Conservation (phyloP, 2,329 filamentous ascomycete genomes). For the Fusarium sp. region DNA sequence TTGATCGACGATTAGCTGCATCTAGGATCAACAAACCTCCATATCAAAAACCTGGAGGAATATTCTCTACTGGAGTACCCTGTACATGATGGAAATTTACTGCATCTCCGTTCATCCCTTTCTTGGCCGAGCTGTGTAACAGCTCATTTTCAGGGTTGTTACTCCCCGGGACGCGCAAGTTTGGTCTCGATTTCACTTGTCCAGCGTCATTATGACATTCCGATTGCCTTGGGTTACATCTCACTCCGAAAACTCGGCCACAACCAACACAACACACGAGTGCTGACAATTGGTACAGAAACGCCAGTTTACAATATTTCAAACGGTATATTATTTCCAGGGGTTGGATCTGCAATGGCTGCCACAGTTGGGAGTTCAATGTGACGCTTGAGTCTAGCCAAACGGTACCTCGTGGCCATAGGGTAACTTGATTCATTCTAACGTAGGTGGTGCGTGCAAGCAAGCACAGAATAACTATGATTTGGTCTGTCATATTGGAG, state of each 20-base stretch:
- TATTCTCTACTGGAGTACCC: not conserved
- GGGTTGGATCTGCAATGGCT: constrained; percentile 2
- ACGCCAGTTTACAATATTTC: not conserved
- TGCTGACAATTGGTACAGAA: not conserved
- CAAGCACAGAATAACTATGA: not conserved
- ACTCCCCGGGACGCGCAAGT: not conserved
- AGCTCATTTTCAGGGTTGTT: constrained; percentile 5
- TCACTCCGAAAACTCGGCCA: constrained; percentile 1
- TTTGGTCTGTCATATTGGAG: not conserved
- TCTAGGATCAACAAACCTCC: constrained; percentile 25
- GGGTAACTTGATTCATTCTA: not conserved
- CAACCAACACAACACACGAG: constrained; percentile 9
- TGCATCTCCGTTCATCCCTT: not conserved
- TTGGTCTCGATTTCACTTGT: constrained; percentile 2
- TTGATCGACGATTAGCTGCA: constrained; percentile 29
- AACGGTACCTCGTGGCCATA: constrained; percentile 4
- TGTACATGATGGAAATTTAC: not conserved
- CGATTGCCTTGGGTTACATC: constrained; percentile 9
- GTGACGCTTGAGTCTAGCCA: not conserved
- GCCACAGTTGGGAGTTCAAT: not conserved
- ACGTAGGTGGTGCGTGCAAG: not conserved
- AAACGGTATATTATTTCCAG: not conserved
- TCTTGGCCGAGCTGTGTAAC: not conserved
- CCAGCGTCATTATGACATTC: constrained; percentile 38
- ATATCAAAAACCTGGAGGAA: constrained; percentile 7